A percentile compares a stretch with the other conserved stretches of the same genome.
Conservation (phyloP, 805 yeast species). For the Starmerella asiatica region DNA sequence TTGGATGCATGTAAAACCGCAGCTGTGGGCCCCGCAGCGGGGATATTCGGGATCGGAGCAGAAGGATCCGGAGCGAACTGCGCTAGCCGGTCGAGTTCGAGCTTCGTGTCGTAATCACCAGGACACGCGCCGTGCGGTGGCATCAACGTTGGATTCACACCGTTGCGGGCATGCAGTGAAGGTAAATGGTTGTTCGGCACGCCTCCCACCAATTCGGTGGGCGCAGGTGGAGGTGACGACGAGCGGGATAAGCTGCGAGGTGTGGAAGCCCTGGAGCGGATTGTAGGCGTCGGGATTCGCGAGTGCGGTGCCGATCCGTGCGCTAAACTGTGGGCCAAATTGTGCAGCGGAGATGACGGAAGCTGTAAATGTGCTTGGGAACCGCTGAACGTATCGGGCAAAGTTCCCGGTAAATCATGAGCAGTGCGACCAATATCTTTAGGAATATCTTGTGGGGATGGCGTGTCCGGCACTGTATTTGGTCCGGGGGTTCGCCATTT, state of each 20-base stretch:
- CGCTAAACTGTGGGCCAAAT: background rate
- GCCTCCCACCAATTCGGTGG: background rate
- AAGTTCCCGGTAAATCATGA: no score
- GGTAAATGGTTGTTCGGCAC: background rate
- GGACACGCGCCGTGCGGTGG: background rate
- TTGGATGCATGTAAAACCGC: no score
- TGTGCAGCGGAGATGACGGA: background rate
- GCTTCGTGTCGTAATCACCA: conserved; percentile 12
- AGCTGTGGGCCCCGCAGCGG: no score
- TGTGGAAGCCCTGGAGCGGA: background rate
- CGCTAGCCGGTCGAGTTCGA: conserved; percentile 7
- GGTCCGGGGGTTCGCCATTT: no score
- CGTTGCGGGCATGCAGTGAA: background rate
- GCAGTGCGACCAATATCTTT: no score
- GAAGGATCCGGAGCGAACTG: no score
- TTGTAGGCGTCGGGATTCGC: background rate
- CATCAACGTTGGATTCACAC: no score
- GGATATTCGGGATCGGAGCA: no score
- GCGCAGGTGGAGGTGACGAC: background rate
- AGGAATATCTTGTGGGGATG: no score
- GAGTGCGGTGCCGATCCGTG: background rate
- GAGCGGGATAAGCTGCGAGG: background rate
- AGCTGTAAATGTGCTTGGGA: background rate
- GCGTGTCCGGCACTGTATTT: no score
- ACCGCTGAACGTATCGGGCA: background rate